Percentiles rank a stretch among this genome's conserved stretches.
Evolutionary conservation across 768 basidiomycete genomes (phyloP).

Genomic region (Termitomyces sp.): DNA sequence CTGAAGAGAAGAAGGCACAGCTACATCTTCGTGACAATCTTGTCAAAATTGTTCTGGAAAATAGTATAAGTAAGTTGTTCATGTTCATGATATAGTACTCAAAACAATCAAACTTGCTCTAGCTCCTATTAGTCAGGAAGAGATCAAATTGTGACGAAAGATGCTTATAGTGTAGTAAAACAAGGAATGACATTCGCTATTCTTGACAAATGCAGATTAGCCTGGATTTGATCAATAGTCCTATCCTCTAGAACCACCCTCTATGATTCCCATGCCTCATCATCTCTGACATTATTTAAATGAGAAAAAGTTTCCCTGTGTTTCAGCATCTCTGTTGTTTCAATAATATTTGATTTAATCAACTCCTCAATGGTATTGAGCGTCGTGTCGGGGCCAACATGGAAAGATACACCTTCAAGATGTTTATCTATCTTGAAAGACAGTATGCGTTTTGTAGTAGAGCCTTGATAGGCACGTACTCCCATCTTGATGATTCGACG

Average conservation of each 20-base stretch:
- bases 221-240: neutral
- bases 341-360: neutral
- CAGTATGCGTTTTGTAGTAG: constrained; percentile 11
- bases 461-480: constrained; percentile 9
- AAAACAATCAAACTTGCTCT: neutral
- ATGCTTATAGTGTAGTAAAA: neutral
- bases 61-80: constrained; percentile 1
- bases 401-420: constrained; percentile 3
- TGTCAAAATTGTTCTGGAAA: constrained; percentile 6
- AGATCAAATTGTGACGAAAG: neutral
- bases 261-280: neutral
- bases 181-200: no score
- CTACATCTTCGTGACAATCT: neutral
- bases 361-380: constrained; percentile 5
- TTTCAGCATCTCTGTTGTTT: neutral
- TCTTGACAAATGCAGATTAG: no score
- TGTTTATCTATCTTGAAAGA: constrained; percentile 14
- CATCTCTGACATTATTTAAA: neutral
- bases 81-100: neutral
- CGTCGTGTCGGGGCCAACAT: constrained; percentile 14
- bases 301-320: neutral
- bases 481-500: constrained; percentile 15
- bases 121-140: neutral
- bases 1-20: neutral
- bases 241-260: constrained; percentile 3